Percentiles rank a stretch among this genome's conserved stretches.
phyloP scores from a whole-genome alignment of 2,329 filamentous ascomycete species.

The Geosmithia morbida region DNA sequence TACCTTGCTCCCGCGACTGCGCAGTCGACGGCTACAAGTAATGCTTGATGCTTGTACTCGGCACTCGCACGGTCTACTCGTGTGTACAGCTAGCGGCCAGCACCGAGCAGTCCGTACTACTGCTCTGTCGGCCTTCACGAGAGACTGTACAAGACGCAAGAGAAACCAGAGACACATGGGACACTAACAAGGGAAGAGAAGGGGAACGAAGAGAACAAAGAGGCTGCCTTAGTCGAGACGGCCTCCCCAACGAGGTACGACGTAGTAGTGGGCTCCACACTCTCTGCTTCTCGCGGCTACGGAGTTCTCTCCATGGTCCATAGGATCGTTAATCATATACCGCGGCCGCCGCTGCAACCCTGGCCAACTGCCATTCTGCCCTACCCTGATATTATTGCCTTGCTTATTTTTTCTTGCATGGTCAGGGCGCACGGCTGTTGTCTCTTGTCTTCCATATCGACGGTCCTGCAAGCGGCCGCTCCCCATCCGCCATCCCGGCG shows the following conservation, averaged over 20 bases:
- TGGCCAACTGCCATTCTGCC: not conserved
- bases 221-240: too few species aligned
- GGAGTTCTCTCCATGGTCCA: not conserved
- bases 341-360: not conserved
- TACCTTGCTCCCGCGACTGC: not conserved
- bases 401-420: not conserved
- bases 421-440: not conserved
- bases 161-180: too few species aligned
- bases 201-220: too few species aligned
- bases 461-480: not conserved
- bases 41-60: too few species aligned
- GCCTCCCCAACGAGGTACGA: too few species aligned
- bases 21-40: too few species aligned
- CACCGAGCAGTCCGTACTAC: too few species aligned
- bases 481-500: not conserved
- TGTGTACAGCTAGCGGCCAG: too few species aligned
- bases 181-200: too few species aligned
- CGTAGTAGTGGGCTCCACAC: not conserved
- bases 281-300: not conserved
- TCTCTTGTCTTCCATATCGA: not conserved
- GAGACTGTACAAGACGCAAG: too few species aligned
- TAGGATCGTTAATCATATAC: not conserved
- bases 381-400: not conserved
- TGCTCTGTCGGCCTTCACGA: too few species aligned
- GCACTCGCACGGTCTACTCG: too few species aligned